These are phyloP conservation scores for Petunia secreta DNA, from an alignment of 257 asterid genomes.

Conservation along the genomic window DNA sequence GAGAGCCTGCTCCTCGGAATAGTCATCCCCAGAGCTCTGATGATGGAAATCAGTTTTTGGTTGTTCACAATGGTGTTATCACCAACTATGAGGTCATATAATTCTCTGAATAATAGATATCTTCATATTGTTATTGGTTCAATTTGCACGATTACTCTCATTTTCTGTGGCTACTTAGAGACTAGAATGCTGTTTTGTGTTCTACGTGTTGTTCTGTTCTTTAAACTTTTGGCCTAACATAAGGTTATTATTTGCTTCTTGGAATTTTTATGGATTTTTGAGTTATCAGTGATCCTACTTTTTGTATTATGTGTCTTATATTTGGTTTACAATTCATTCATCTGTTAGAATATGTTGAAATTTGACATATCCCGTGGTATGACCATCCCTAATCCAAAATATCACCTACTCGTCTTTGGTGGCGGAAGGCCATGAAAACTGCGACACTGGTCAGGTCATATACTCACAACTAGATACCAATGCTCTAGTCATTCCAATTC, in stretches of 20 bases:
- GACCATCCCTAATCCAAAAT: too few species aligned
- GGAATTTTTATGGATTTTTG: background rate
- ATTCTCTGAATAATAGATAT: background rate
- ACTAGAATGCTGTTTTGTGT: background rate
- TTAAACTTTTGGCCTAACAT: background rate
- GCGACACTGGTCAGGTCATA: too few species aligned
- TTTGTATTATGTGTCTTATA: too few species aligned
- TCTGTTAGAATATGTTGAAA: too few species aligned
- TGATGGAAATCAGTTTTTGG: slow-evolving; percentile 76
- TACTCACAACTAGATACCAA: too few species aligned
- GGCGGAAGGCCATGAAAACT: too few species aligned
- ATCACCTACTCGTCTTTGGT: too few species aligned
- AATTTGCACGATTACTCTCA: background rate
- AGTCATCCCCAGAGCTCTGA: slow-evolving; percentile 97
- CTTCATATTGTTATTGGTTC: background rate
- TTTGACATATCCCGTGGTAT: too few species aligned
- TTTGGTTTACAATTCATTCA: background rate
- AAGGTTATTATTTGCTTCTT: background rate
- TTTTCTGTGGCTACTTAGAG: background rate
- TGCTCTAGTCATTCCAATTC: too few species aligned
- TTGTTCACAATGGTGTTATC: slow-evolving; percentile 94
- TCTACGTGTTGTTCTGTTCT: background rate
- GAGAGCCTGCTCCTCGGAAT: slow-evolving; percentile 95
- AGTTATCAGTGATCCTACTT: too few species aligned
- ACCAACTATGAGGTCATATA: slow-evolving; percentile 87